These are phyloP conservation scores for Pseudocercospora vitis DNA, from an alignment of 2,329 filamentous ascomycete species.

Conservation along the genomic window DNA sequence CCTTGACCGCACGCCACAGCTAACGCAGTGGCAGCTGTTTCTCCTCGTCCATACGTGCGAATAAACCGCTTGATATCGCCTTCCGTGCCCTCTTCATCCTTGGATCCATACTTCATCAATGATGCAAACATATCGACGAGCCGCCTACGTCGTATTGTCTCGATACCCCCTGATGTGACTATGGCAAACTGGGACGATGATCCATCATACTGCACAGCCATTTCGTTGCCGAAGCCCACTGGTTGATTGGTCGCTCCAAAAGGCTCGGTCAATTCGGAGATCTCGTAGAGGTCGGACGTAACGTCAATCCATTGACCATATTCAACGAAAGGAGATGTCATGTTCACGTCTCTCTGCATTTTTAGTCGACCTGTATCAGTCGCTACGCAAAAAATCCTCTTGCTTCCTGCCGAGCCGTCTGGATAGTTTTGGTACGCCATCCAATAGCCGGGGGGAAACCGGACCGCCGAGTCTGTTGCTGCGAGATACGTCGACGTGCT, in stretches of 20 bases:
- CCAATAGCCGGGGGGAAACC: conserved; percentile 87
- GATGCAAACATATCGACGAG: conserved; percentile 91
- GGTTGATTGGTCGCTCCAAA: conserved; percentile 69
- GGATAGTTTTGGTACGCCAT: conserved; percentile 69
- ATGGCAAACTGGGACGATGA: conserved; percentile 81
- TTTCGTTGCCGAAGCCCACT: conserved; percentile 86
- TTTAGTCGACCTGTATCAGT: conserved; percentile 75
- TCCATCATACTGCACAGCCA: conserved; percentile 93
- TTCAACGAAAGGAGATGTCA: conserved; percentile 68
- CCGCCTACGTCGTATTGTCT: conserved; percentile 77
- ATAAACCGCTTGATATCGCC: conserved; percentile 81
- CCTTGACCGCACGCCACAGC: conserved; percentile 95
- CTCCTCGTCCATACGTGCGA: conserved; percentile 78
- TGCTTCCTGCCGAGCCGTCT: conserved; percentile 47
- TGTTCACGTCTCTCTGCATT: conserved; percentile 24
- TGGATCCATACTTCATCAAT: conserved; percentile 63
- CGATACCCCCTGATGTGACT: conserved; percentile 85
- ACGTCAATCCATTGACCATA: conserved; percentile 77
- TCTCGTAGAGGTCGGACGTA: conserved; percentile 70
- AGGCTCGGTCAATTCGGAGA: conserved; percentile 72
- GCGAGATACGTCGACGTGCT: conserved; percentile 38
- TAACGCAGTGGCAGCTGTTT: conserved; percentile 85
- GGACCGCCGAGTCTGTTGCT: conserved; percentile 39
- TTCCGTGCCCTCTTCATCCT: conserved; percentile 77
- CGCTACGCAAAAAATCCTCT: conserved; percentile 76